Base-by-base conservation (phyloP, 176 grass and related monocot genomes). In the Zea luxurians region DNA sequence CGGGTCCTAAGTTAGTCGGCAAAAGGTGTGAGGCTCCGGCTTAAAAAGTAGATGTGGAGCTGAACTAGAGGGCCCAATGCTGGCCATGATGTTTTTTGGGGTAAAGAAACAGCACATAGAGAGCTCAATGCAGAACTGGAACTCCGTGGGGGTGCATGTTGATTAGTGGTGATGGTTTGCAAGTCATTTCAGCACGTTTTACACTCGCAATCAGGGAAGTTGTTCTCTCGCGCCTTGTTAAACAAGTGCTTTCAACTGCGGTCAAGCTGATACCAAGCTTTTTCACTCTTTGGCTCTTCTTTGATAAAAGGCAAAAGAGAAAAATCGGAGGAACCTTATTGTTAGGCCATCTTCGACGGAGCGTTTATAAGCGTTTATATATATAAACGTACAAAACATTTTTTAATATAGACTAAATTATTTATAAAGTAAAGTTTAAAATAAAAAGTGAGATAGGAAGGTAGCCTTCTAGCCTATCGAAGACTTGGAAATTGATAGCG, bases 121-220 rank as follows among this genome's bases (percentile, higher is more conserved):
- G 54, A 57, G 52, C 15, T 55, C 6, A n/a, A n/a, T 55, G 54
- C n/a, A 59, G 18, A 10, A 58, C 2, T 59, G n/a, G 18, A 21
- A 59, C 55, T 1, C 3, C 16, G 7, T 55, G 53, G 53, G 53
- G 52, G 18, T 18, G n/a, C 27, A 62, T 36, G 60, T 13, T 13
- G 21, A 13, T 62, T 36, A 62, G 4, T 62, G 60, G 27, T 10
- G 60, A 62, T 36, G 27, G 60, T 36, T 35, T 62, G 27, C 60
- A 62, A 62, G 27, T 62, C 60, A 62, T 62, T 62, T 68, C 17
- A 68, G 17, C 66, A 68, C 66, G 65, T 68, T 68, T 69, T 48
- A 48, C 67, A 48, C 46, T 50, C 8, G 55, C n/a, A 42, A 80
- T 41, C 43, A 18, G 13, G 62, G 84, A 75, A 75, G 50, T 35